Evolutionary conservation across 228 moss, liverwort and hornwort species (phyloP), one percentile per base, ranked within the genome.

Genomic region (Sphagnum magellanicum): DNA sequence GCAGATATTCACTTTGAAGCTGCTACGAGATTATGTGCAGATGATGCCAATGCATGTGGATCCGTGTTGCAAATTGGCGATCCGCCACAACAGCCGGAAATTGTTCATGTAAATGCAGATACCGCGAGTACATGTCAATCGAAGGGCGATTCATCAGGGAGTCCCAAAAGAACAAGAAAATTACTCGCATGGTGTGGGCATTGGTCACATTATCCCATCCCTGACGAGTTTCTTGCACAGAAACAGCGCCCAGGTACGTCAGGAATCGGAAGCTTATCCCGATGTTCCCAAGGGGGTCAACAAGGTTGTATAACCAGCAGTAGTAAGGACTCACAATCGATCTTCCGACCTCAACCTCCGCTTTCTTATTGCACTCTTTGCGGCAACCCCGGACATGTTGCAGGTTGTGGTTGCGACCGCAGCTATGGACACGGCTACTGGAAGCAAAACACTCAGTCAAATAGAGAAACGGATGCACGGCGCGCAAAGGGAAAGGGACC

Each of bases 351-450:
- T 14, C 32, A 70, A 0, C 51, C 52, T 32, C 32, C 3, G 32
- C 32, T 32, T 32, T 32, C 32, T 32, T 77, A 77, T 65, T 77
- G 77, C 46, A 50, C 69, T 53, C 63, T 66, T 77, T 81, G 74
- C 66, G 77, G 77, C 16, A 74, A 69, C 65, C 81, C 68, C 0
- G 66, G 62, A 5, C 81, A 81, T 5, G 58, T 12, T 52, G 32
- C 32, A 32, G 65, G 50, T 60, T 10, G 71, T 4, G 61, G 65
- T 48, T 81, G 74, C 11, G 77, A 77, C 71, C 74, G 61, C 5
- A 71, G 74, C 65, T 53, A 72, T 51, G 12, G 32, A n/a, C 62
- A 64, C 53, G 71, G 71, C 12, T 68, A 67, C 50, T 46, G 32
- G 32, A 32, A 32, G 32, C 32, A 32, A 32, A 32, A 32, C 32